Evolutionary conservation across 2,329 filamentous ascomycete species (phyloP), one percentile per base, ranked within the genome.

Genomic region (Colletotrichum orchidophilum): DNA sequence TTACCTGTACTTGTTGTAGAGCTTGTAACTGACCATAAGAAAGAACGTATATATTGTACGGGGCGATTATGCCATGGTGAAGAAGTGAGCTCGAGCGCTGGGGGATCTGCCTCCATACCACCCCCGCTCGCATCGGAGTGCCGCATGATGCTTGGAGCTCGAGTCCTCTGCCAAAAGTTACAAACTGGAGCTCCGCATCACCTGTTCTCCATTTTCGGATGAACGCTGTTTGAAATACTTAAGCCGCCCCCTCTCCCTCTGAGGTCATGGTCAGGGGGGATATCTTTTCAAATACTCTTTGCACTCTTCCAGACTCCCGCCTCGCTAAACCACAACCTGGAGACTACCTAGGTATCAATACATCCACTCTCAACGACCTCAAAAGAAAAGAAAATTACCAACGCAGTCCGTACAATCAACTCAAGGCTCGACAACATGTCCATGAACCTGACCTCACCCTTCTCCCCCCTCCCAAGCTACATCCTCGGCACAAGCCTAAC

Each of bases 401-500:
- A 15, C 15, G 13, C 42, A n/a, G n/a, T n/a, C n/a, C n/a, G n/a
- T n/a, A n/a, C n/a, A n/a, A n/a, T n/a, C n/a, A n/a, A n/a, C n/a
- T n/a, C n/a, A n/a, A n/a, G n/a, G n/a, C n/a, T 12, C 4, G 8
- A 18, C 3, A 33, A 7, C n/a, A 13, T 31, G 21, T 29, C 12
- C 12, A 5, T 54, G 12, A 49, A 39, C 29, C 46, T 70, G 24
- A 11, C 62, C 9, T 71, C 69, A 3, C 69, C 65, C 2, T 71
- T 71, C 69, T 71, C 69, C 8, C 65, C 69, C 0, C 7, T 60
- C 8, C 69, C 69, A 13, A 71, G 66, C 27, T 75, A 76, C 62
- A 54, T 71, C 29, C 72, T 76, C 49, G 75, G 75, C 54, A 76
- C 79, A 12, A 75, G 77, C 49, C 75, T 77, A 8, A 73, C 76